These are phyloP conservation scores for Soucietia sequanensis DNA, from an alignment of 805 yeast genomes.

Conservation along the genomic window DNA sequence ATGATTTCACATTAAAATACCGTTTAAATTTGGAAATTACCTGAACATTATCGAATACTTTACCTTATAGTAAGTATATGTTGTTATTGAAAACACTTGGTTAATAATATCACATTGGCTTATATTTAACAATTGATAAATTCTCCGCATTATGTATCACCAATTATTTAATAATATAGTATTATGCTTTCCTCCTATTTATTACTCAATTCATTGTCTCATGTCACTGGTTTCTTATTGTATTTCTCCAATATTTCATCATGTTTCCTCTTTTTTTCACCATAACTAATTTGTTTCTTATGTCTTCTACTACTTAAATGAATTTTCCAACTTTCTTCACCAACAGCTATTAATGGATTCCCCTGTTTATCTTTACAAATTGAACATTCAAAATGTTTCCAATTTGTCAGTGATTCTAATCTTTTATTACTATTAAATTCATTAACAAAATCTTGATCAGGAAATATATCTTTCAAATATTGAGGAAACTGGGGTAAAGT, in stretches of 20 bases:
- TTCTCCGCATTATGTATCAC: no score
- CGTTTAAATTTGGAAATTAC: no score
- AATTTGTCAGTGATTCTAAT: slow-evolving; percentile 35
- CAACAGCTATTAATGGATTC: slow-evolving; percentile 63
- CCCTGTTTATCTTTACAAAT: slow-evolving; percentile 59
- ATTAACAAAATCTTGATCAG: slow-evolving; percentile 18
- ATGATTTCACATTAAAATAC: no score
- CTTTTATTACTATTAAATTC: slow-evolving; percentile 36
- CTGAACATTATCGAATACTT: no score
- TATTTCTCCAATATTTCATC: slow-evolving; percentile 42
- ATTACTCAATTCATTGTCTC: no score
- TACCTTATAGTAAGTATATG: no score
- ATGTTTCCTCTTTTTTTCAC: slow-evolving; percentile 51
- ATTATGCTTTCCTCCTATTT: no score
- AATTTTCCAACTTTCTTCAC: slow-evolving; percentile 64
- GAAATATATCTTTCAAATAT: slow-evolving; percentile 21
- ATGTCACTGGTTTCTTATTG: no score
- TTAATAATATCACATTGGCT: no score
- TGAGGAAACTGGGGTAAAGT: slow-evolving; percentile 26
- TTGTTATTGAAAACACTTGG: no score
- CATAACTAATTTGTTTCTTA: slow-evolving; percentile 46
- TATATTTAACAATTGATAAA: no score
- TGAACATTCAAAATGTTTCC: slow-evolving; percentile 72
- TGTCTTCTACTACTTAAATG: slow-evolving; percentile 75
- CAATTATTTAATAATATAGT: no score